These are phyloP conservation scores for Knoxia roxburghii DNA, from an alignment of 257 asterid genomes.

Conservation along the genomic window DNA sequence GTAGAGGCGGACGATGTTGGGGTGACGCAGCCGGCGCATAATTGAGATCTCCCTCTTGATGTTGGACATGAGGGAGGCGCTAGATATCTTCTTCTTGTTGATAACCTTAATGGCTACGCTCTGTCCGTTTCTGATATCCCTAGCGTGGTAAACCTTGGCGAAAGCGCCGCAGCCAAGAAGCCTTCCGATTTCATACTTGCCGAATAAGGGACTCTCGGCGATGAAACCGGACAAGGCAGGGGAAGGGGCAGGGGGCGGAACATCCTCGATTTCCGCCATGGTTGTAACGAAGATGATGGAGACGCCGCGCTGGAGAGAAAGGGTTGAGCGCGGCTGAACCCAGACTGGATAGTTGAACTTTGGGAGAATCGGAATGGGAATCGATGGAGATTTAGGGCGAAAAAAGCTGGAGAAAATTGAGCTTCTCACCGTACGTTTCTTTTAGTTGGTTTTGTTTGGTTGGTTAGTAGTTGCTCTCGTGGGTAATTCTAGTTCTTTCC, in stretches of 20 bases:
- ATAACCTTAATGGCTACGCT: constrained; percentile 75
- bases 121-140: constrained; percentile 55
- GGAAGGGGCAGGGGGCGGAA: constrained; percentile 14
- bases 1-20: constrained; percentile 49
- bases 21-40: constrained; percentile 63
- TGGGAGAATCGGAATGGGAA: no score
- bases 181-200: constrained; percentile 78
- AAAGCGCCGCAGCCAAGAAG: constrained; percentile 94
- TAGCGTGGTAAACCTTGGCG: constrained; percentile 85
- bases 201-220: constrained; percentile 46
- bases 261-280: constrained; percentile 45
- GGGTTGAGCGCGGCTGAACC: constrained; percentile 8
- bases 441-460: not conserved
- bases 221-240: constrained; percentile 18
- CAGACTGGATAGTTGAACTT: no score
- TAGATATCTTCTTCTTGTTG: constrained; percentile 48
- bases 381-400: no score
- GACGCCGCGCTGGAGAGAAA: constrained; percentile 11
- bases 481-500: no score
- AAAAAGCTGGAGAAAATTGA: no score
- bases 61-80: constrained; percentile 25
- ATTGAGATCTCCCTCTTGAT: constrained; percentile 72
- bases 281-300: no score
- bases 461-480: not conserved
- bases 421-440: no score